Percentiles rank a stretch among this genome's conserved stretches.
Conservation (phyloP, 345 rosid species). For the Euphorbia tirucalli region DNA sequence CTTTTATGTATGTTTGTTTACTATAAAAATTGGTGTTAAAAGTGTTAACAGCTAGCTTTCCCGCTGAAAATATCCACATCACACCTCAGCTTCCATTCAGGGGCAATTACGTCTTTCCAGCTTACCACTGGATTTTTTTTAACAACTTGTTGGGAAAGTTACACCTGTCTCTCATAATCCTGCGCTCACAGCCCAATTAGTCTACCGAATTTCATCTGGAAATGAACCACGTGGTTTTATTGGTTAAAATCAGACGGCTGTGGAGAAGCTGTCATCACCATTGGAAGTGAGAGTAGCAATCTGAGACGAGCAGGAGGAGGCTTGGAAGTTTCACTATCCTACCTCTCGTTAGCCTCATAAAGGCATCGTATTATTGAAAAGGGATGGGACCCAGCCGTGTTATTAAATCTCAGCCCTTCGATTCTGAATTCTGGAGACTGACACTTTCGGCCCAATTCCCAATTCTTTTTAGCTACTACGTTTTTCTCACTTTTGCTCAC, state of each 20-base stretch:
- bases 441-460: slow-evolving; percentile 18
- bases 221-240: background rate
- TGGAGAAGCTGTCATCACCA: background rate
- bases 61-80: slow-evolving; percentile 6
- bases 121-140: too few relatives aligned
- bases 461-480: background rate
- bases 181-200: slow-evolving; percentile 15
- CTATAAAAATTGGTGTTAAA: too few relatives aligned
- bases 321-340: slow-evolving; percentile 13
- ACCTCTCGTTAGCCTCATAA: slow-evolving; percentile 16
- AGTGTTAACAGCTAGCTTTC: background rate
- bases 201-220: too few relatives aligned
- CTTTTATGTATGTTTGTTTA: too few relatives aligned
- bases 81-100: background rate
- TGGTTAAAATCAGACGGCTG: background rate
- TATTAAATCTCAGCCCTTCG: slow-evolving; percentile 11
- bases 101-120: too few relatives aligned
- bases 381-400: background rate
- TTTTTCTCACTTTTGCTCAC: background rate
- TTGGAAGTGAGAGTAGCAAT: background rate
- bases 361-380: background rate
- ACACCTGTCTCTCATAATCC: too few relatives aligned
- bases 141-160: too few relatives aligned
- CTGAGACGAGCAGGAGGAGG: background rate
- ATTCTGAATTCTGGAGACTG: background rate